A percentile compares a stretch with the other conserved stretches of the same genome.
These are phyloP conservation scores for Eucalyptus curtisii DNA, from an alignment of 345 rosid genomes.

Conservation along the genomic window DNA sequence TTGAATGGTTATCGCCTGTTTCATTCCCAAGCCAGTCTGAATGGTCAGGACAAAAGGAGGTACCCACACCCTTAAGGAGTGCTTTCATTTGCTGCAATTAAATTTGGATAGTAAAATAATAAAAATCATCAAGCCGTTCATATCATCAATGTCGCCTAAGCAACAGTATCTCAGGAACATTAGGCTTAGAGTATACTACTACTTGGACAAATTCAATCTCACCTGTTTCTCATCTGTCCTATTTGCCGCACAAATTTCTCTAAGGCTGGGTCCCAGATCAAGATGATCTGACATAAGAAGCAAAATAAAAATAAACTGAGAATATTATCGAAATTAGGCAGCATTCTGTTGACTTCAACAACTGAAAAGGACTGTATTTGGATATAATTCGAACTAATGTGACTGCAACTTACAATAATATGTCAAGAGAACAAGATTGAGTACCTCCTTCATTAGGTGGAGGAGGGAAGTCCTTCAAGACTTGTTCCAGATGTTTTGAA, in stretches of 20 bases:
- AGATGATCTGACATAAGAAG: constrained; percentile 42
- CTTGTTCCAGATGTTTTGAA: constrained; percentile 62
- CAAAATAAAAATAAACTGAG: background rate
- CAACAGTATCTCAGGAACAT: background rate
- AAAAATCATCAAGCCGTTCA: background rate
- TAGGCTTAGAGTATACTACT: background rate
- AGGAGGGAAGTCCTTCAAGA: constrained; percentile 55
- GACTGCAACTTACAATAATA: background rate
- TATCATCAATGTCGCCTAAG: background rate
- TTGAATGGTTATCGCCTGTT: constrained; percentile 33
- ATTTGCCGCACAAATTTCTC: constrained; percentile 84
- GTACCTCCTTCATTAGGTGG: constrained; percentile 65
- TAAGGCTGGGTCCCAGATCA: constrained; percentile 71
- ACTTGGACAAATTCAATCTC: background rate
- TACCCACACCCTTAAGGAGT: constrained; percentile 63
- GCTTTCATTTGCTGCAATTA: constrained; percentile 79
- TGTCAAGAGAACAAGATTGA: background rate
- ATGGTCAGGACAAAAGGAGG: constrained; percentile 61
- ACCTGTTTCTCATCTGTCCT: constrained; percentile 94
- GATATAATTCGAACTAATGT: background rate
- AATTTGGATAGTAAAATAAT: background rate
- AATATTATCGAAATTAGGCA: background rate
- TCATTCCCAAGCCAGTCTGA: constrained; percentile 76
- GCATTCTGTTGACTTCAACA: background rate
- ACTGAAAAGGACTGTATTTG: background rate